Conservation (phyloP, 495 filamentous ascomycete genomes). For the Aspergillus panamensis region DNA sequence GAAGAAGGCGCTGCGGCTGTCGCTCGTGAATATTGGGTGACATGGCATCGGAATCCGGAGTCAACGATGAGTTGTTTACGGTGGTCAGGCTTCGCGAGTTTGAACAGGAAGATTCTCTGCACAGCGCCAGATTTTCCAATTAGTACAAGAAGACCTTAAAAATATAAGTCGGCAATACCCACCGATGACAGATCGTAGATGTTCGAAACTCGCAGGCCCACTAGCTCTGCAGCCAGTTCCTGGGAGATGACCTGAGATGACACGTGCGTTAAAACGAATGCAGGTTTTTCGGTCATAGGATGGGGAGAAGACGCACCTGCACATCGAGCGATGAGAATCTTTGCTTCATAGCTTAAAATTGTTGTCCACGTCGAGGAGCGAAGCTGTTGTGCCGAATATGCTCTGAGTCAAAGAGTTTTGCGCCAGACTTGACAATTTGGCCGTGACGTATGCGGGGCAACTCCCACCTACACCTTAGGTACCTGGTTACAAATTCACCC, state of each 20-base stretch:
- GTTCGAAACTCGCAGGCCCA: constrained; percentile 79
- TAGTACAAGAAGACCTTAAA: not conserved
- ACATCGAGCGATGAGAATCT: constrained; percentile 93
- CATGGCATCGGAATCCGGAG: constrained; percentile 92
- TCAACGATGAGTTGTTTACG: constrained; percentile 88
- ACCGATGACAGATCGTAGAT: constrained; percentile 91
- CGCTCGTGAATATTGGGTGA: constrained; percentile 82
- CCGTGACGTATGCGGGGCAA: constrained; percentile 52
- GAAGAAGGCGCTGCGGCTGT: constrained; percentile 76
- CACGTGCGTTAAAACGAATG: constrained; percentile 17
- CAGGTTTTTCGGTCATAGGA: not conserved
- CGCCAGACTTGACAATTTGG: constrained; percentile 17
- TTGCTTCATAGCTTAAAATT: constrained; percentile 75
- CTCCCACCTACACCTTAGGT: too few species aligned
- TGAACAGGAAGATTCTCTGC: constrained; percentile 88
- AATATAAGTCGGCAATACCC: constrained; percentile 15
- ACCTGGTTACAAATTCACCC: not conserved
- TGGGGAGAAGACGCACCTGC: constrained; percentile 49
- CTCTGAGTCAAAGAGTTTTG: constrained; percentile 30
- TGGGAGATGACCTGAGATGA: constrained; percentile 75
- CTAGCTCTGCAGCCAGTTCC: constrained; percentile 74
- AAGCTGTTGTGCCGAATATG: constrained; percentile 10
- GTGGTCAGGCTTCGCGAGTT: constrained; percentile 79
- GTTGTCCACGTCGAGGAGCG: not conserved
- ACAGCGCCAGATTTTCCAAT: not conserved